Evolutionary conservation across 345 rosid genomes (phyloP).

Genomic region (Gossypioides kirkii): DNA sequence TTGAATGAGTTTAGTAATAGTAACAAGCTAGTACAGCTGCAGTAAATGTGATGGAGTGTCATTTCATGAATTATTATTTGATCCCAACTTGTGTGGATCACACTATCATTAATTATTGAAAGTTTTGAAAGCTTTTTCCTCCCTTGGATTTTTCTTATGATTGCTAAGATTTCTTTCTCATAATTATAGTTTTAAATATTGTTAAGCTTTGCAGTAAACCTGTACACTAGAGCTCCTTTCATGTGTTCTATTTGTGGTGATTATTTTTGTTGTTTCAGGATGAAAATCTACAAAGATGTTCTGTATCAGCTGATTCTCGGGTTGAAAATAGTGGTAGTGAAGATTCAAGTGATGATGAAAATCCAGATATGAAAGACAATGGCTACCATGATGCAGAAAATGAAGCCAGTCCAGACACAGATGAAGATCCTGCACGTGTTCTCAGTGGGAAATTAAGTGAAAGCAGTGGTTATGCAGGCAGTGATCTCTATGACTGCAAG

Average conservation of each 20-base stretch:
- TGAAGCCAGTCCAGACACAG: conserved; percentile 79
- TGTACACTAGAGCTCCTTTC: background rate
- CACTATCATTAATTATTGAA: background rate
- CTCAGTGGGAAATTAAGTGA: conserved; percentile 92
- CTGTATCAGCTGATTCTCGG: conserved; percentile 84
- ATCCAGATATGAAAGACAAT: conserved; percentile 56
- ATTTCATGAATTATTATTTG: background rate
- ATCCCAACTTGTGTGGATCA: background rate
- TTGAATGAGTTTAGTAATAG: background rate
- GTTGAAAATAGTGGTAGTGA: conserved; percentile 88
- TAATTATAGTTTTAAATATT: conserved; percentile 4
- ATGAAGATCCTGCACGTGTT: conserved; percentile 66
- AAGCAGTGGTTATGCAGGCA: conserved; percentile 75
- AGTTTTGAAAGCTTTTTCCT: background rate
- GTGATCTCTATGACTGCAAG: conserved; percentile 91
- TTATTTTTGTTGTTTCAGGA: conserved; percentile 54
- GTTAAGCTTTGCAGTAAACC: background rate
- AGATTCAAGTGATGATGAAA: conserved; percentile 88
- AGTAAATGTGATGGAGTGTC: background rate
- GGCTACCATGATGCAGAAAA: conserved; percentile 87
- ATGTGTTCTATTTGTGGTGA: background rate
- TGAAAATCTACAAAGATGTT: conserved; percentile 90
- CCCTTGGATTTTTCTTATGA: background rate
- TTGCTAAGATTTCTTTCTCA: background rate
- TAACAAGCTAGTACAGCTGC: background rate